Percentiles rank a stretch among this genome's conserved stretches.
These are phyloP conservation scores for Cyanodermella asteris DNA, from an alignment of 2,329 filamentous ascomycete species.

Conservation along the genomic window DNA sequence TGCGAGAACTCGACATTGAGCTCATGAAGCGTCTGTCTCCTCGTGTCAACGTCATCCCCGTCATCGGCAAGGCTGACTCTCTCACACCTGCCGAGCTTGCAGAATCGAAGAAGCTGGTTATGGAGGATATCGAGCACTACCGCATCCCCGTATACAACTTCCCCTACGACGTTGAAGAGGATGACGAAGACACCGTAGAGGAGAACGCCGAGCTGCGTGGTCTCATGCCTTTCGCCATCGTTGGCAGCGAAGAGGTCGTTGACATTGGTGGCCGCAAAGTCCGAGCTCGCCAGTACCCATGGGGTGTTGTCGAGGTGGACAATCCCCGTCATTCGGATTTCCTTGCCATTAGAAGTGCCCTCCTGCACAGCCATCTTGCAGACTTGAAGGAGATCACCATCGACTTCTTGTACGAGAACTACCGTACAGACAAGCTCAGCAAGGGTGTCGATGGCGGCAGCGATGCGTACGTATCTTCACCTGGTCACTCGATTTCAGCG, in stretches of 20 bases:
- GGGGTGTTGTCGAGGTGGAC: slow-evolving; percentile 97
- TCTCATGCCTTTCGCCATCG: slow-evolving; percentile 97
- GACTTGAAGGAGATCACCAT: slow-evolving; percentile 99
- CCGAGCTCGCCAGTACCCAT: slow-evolving; percentile 90
- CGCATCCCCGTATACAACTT: slow-evolving; percentile 99
- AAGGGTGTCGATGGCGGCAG: slow-evolving; percentile 92
- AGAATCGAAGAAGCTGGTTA: slow-evolving; percentile 98
- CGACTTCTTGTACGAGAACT: slow-evolving; percentile 99
- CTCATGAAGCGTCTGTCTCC: slow-evolving; percentile 98
- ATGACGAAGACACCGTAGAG: slow-evolving; percentile 97
- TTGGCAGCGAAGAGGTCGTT: slow-evolving; percentile 85
- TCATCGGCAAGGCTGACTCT: slow-evolving; percentile 95
- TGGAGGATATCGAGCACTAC: slow-evolving; percentile 99
- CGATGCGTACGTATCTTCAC: slow-evolving; percentile 43
- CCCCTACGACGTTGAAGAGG: slow-evolving; percentile 98
- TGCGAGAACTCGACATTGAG: slow-evolving; percentile 97
- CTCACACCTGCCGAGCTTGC: slow-evolving; percentile 89
- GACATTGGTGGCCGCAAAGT: slow-evolving; percentile 86
- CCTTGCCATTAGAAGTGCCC: slow-evolving; percentile 83
- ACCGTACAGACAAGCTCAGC: slow-evolving; percentile 99
- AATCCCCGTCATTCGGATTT: slow-evolving; percentile 98
- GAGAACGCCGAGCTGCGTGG: slow-evolving; percentile 95
- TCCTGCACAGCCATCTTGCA: slow-evolving; percentile 91
- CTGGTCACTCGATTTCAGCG: not conserved
- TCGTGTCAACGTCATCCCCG: slow-evolving; percentile 94